A percentile compares a stretch with the other conserved stretches of the same genome.
These are phyloP conservation scores for Jaapia argillacea DNA, from an alignment of 768 basidiomycete species.

Conservation along the genomic window DNA sequence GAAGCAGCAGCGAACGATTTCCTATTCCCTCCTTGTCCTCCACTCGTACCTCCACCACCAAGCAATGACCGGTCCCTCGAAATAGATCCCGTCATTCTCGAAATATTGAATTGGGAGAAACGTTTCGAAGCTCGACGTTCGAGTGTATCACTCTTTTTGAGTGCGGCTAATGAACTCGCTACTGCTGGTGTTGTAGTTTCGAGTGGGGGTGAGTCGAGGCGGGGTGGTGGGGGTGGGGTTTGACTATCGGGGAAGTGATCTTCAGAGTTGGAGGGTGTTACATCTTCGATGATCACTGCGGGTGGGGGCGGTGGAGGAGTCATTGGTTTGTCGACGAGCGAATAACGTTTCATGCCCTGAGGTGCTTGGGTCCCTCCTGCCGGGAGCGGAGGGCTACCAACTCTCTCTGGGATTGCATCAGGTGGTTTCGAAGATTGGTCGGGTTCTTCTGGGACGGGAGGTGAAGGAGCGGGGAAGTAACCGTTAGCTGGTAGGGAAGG, in stretches of 20 bases:
- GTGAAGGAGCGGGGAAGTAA: background rate
- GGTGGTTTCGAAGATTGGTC: slow-evolving; percentile 2
- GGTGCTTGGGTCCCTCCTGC: slow-evolving; percentile 37
- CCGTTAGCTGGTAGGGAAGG: background rate
- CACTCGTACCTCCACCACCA: slow-evolving; percentile 19
- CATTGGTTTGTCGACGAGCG: slow-evolving; percentile 65
- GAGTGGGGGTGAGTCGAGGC: slow-evolving; percentile 17
- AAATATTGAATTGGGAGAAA: slow-evolving; percentile 90
- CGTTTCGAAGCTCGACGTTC: slow-evolving; percentile 92
- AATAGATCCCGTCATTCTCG: slow-evolving; percentile 74
- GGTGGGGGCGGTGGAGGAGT: too few relatives aligned
- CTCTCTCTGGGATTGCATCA: background rate
- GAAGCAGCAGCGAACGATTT: slow-evolving; percentile 54
- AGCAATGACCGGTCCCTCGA: slow-evolving; percentile 34
- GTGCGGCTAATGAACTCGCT: slow-evolving; percentile 75
- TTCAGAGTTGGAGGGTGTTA: slow-evolving; percentile 12
- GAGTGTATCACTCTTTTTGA: slow-evolving; percentile 78
- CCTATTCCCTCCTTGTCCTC: slow-evolving; percentile 44
- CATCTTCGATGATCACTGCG: slow-evolving; percentile 43
- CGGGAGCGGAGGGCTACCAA: slow-evolving; percentile 19
- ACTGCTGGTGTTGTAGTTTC: slow-evolving; percentile 40
- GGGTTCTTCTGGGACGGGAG: background rate
- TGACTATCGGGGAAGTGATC: background rate
- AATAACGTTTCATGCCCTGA: slow-evolving; percentile 66
- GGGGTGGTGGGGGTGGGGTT: slow-evolving; percentile 14